Evolutionary conservation across 768 basidiomycete species (phyloP).

Genomic region (Tylopilus sp.): DNA sequence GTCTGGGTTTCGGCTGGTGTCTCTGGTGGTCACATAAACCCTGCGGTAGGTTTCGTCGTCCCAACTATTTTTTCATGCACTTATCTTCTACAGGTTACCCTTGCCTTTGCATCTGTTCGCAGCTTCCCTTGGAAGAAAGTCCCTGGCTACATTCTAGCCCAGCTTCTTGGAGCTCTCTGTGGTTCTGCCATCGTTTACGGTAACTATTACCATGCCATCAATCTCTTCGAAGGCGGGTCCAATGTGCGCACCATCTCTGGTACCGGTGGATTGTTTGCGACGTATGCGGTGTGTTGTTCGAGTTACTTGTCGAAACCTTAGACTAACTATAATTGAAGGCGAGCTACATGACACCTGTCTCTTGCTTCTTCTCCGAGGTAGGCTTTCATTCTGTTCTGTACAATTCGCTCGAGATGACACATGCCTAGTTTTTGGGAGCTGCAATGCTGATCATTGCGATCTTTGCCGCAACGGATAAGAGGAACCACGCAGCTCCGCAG

Average conservation of each 20-base stretch:
- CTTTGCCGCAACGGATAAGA: conserved; percentile 51
- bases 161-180: conserved; percentile 56
- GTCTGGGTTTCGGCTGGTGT: conserved; percentile 66
- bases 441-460: conserved; percentile 53
- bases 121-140: conserved; percentile 81
- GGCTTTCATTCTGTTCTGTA: not conserved
- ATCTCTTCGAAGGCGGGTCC: conserved; percentile 55
- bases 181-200: conserved; percentile 59
- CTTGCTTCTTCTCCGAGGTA: conserved; percentile 47
- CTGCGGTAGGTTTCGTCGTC: conserved; percentile 44
- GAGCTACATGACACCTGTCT: conserved; percentile 41
- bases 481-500: conserved; percentile 44
- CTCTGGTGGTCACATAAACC: conserved; percentile 76
- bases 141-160: conserved; percentile 62
- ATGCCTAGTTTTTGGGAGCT: conserved; percentile 49
- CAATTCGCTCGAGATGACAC: not conserved
- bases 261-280: conserved; percentile 57
- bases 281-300: conserved; percentile 49
- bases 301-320: not conserved
- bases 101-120: conserved; percentile 65
- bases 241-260: conserved; percentile 52
- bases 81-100: conserved; percentile 52
- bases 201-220: conserved; percentile 66
- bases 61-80: not conserved
- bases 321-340: conserved; percentile 28